Percentiles rank a stretch among this genome's conserved stretches.
Conservation (phyloP, 176 grass and related monocot species). For the barley (Hordeum vulgare) region MorexV3_pseudomolecules_assembly NC_058524.1:47162216-47162715, state of each 20-base stretch:
- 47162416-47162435: too few species aligned
- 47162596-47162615: neutral
- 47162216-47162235: too few species aligned
- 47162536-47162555: neutral
- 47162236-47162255: too few species aligned
- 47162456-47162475: neutral
- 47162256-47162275: too few species aligned
- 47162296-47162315: too few species aligned
- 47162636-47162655: neutral
- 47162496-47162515: neutral
- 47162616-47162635: neutral
- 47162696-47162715: neutral
- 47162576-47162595: neutral
- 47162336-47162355: too few species aligned
- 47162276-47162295: too few species aligned
- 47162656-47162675: neutral
- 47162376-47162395: too few species aligned
- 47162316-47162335: accelerated
- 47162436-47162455: neutral
- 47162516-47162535: neutral
- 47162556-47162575: neutral
- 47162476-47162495: neutral
- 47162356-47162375: too few species aligned
- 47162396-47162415: too few species aligned
- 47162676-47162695: neutral